A percentile compares a stretch with the other conserved stretches of the same genome.
Evolutionary conservation across 164 flowering plant species (phyloP).

Genomic region (Piper betle): DNA sequence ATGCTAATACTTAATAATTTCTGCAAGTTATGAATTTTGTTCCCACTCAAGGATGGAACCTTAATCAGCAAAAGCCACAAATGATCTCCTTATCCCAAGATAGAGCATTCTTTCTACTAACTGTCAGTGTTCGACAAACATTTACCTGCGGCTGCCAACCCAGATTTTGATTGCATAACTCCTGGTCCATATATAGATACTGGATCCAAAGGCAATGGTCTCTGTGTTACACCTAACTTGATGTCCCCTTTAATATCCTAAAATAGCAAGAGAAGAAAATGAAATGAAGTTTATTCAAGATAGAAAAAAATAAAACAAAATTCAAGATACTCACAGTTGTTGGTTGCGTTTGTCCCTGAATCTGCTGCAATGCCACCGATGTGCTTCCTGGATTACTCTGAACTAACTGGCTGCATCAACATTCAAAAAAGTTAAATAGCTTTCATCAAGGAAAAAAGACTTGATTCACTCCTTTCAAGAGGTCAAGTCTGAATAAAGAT

Average conservation of each 20-base stretch:
- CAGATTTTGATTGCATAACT: conserved; percentile 71
- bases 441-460: background rate
- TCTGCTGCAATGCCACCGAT: conserved; percentile 72
- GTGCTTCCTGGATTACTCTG: conserved; percentile 66
- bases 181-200: conserved; percentile 76
- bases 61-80: too few relatives aligned
- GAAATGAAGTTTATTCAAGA: background rate
- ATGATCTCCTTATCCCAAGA: too few relatives aligned
- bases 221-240: conserved; percentile 46
- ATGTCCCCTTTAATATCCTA: conserved; percentile 71
- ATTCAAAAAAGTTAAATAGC: conserved; percentile 7
- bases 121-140: background rate
- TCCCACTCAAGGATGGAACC: too few relatives aligned
- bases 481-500: background rate
- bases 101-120: background rate
- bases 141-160: conserved; percentile 54
- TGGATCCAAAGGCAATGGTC: conserved; percentile 71
- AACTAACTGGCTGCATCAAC: conserved; percentile 60
- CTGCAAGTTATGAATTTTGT: too few relatives aligned
- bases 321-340: conserved; percentile 34
- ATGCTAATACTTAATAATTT: too few relatives aligned
- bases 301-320: conserved; percentile 1
- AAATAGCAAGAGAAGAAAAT: conserved; percentile 1
- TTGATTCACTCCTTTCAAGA: background rate
- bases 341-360: conserved; percentile 53